Evolutionary conservation across 768 basidiomycete genomes (phyloP).

Genomic region (Suillus lakei): DNA sequence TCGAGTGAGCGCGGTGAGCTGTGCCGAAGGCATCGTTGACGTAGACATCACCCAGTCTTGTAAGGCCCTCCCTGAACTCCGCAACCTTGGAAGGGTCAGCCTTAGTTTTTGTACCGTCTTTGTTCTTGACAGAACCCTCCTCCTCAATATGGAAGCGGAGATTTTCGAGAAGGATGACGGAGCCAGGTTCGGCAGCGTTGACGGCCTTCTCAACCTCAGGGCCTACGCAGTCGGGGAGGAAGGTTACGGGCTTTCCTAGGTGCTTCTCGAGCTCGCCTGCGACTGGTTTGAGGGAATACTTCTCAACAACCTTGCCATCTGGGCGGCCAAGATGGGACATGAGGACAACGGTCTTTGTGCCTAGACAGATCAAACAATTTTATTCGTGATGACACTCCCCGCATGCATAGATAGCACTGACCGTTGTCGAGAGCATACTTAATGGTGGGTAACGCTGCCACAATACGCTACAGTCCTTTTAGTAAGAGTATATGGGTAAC

Average conservation of each 20-base stretch:
- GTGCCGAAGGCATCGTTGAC: constrained; percentile 99
- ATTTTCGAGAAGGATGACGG: constrained; percentile 93
- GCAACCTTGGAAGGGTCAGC: constrained; percentile 83
- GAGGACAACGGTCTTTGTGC: constrained; percentile 81
- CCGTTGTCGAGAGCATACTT: constrained; percentile 90
- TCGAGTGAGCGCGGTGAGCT: constrained; percentile 97
- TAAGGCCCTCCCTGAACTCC: constrained; percentile 86
- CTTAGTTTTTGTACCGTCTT: constrained; percentile 94
- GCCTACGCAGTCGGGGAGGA: constrained; percentile 87
- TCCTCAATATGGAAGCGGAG: constrained; percentile 98
- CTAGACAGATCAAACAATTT: constrained; percentile 40
- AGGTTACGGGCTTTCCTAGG: constrained; percentile 74
- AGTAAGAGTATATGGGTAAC: constrained; percentile 17
- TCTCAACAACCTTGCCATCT: constrained; percentile 86
- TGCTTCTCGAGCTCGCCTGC: constrained; percentile 78
- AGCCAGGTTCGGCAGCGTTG: constrained; percentile 57
- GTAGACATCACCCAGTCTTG: constrained; percentile 93
- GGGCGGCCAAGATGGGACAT: constrained; percentile 99
- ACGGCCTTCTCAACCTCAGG: constrained; percentile 83
- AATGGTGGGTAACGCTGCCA: constrained; percentile 95
- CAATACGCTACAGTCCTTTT: constrained; percentile 74
- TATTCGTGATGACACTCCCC: not conserved
- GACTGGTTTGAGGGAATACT: constrained; percentile 91
- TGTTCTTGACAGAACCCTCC: constrained; percentile 93
- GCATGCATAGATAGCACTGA: constrained; percentile 28